These are phyloP conservation scores for Flueggea neowawraea DNA, from an alignment of 441 rosid genomes.

Conservation along the genomic window DNA sequence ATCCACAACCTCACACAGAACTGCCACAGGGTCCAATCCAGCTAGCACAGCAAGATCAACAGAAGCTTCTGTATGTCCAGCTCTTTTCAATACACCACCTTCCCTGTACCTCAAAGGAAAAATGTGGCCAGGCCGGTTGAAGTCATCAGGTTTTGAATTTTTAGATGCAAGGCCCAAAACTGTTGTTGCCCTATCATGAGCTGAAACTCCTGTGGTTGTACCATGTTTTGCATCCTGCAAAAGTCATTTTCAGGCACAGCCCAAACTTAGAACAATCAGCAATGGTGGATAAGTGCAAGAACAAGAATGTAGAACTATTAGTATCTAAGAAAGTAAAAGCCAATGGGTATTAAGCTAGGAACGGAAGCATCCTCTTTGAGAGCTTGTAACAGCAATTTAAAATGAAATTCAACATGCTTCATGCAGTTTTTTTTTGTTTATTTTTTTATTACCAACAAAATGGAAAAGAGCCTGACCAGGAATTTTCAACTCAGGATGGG, in stretches of 20 bases:
- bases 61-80: constrained; percentile 99
- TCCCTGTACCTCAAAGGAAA: constrained; percentile 86
- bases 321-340: not conserved
- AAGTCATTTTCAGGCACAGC: constrained; percentile 10
- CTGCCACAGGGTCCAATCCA: constrained; percentile 77
- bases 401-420: too few relatives aligned
- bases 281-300: not conserved
- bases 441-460: too few relatives aligned
- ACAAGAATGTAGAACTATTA: too few relatives aligned
- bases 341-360: not conserved
- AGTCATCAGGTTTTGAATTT: constrained; percentile 87
- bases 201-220: constrained; percentile 97
- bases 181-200: constrained; percentile 82
- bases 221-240: constrained; percentile 91
- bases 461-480: too few relatives aligned
- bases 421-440: too few relatives aligned
- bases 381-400: too few relatives aligned
- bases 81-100: constrained; percentile 93
- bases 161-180: constrained; percentile 73
- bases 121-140: constrained; percentile 93
- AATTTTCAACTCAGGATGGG: too few relatives aligned
- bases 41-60: constrained; percentile 90
- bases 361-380: too few relatives aligned
- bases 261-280: constrained; percentile 7
- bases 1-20: constrained; percentile 77